Evolutionary conservation across 1,139 yeast species (phyloP).

Genomic region (Lodderomyces elongisporus): DNA sequence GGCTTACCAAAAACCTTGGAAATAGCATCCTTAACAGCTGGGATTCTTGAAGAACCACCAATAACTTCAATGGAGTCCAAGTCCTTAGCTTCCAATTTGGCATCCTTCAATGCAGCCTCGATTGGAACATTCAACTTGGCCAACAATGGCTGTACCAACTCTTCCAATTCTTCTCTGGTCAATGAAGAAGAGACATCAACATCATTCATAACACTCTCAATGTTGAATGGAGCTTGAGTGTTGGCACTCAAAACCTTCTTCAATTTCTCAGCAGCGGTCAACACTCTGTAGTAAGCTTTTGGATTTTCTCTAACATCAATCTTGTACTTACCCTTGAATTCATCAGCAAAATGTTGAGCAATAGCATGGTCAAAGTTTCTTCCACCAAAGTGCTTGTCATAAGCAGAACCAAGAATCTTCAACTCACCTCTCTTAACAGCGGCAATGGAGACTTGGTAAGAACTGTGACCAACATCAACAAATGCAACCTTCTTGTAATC

Average conservation of each 20-base stretch:
- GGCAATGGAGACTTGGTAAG: conserved; percentile 86
- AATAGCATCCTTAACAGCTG: conserved; percentile 79
- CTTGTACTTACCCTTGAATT: conserved; percentile 86
- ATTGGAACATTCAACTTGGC: conserved; percentile 72
- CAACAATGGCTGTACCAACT: conserved; percentile 75
- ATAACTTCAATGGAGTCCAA: conserved; percentile 89
- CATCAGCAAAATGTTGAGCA: conserved; percentile 91
- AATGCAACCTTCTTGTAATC: conserved; percentile 87
- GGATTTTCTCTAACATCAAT: conserved; percentile 87
- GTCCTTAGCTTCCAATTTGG: conserved; percentile 67
- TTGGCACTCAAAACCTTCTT: conserved; percentile 97
- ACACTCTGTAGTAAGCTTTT: conserved; percentile 91
- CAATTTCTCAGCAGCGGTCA: conserved; percentile 85
- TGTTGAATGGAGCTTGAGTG: conserved; percentile 88
- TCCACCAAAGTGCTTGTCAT: conserved; percentile 97
- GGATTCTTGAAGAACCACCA: conserved; percentile 99
- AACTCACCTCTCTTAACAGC: conserved; percentile 95
- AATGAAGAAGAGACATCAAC: conserved; percentile 89
- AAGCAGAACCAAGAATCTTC: conserved; percentile 86
- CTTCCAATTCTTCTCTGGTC: conserved; percentile 91
- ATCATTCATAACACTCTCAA: conserved; percentile 96
- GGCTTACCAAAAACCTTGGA: conserved; percentile 79
- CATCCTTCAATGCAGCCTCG: conserved; percentile 75
- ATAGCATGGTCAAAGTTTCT: conserved; percentile 92
- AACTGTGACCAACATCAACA: conserved; percentile 95